Conservation (phyloP, 2,329 filamentous ascomycete genomes). For the Fusarium zealandicum region DNA sequence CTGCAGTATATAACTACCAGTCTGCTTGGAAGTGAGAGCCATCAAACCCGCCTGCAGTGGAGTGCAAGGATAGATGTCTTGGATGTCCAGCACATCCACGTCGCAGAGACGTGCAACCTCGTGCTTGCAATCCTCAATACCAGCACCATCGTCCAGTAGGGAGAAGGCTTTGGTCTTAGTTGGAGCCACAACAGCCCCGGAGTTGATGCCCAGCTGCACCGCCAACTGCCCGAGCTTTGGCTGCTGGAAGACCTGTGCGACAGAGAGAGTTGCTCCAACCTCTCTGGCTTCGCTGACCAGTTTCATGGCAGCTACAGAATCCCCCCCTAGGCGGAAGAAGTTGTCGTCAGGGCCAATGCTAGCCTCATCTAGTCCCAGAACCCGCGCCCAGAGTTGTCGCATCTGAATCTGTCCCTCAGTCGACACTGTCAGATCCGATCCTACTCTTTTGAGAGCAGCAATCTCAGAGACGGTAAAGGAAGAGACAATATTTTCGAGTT, state of each 20-base stretch:
- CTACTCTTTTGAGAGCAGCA: slow-evolving; percentile 41
- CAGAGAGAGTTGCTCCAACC: slow-evolving; percentile 1
- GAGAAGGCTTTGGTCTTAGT: background rate
- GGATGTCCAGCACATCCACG: slow-evolving; percentile 12
- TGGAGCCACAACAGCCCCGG: background rate
- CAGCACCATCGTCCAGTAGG: background rate
- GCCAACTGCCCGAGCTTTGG: background rate
- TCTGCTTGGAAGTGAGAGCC: slow-evolving; percentile 37
- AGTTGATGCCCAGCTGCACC: background rate
- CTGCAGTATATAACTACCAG: slow-evolving; percentile 28
- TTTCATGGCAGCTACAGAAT: slow-evolving; percentile 40
- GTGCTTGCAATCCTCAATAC: background rate
- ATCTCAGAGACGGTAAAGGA: slow-evolving; percentile 9
- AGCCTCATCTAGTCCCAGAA: background rate
- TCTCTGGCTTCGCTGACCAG: slow-evolving; percentile 14
- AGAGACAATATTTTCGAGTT: slow-evolving; percentile 7
- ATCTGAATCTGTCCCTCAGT: slow-evolving; percentile 32
- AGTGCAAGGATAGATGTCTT: slow-evolving; percentile 48
- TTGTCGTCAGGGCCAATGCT: slow-evolving; percentile 12
- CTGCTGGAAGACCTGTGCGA: slow-evolving; percentile 17
- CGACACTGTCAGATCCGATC: slow-evolving; percentile 44
- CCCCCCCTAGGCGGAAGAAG: slow-evolving; percentile 23
- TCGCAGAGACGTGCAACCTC: background rate
- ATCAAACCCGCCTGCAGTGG: slow-evolving; percentile 48
- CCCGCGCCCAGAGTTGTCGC: slow-evolving; percentile 2